Percentiles rank a stretch among this genome's conserved stretches.
Conservation (phyloP, 2,329 filamentous ascomycete genomes). For the Peltaster fructicola region DNA sequence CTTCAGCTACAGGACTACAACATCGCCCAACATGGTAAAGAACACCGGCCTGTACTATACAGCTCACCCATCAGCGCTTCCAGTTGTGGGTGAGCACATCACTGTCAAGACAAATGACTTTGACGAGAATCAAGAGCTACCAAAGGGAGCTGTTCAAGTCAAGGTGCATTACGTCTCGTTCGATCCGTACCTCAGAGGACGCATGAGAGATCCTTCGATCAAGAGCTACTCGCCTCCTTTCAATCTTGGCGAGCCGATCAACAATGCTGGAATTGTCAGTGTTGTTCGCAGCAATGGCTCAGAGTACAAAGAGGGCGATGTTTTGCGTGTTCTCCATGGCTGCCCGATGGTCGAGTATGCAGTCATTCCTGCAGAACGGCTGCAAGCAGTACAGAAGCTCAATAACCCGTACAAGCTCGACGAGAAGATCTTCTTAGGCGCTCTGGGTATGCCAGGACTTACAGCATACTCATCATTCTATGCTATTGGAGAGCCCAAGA, state of each 20-base stretch:
- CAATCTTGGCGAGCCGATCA: conserved; percentile 43
- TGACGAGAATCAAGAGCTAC: conserved; percentile 44
- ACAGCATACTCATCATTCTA: conserved; percentile 61
- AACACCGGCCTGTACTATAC: conserved; percentile 69
- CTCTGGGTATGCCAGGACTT: conserved; percentile 58
- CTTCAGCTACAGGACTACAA: too few species aligned
- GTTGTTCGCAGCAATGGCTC: conserved; percentile 51
- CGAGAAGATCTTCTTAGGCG: conserved; percentile 50
- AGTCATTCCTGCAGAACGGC: conserved; percentile 31
- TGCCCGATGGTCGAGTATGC: conserved; percentile 41
- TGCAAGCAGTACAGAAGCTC: conserved; percentile 34
- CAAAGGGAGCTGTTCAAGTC: conserved; percentile 48
- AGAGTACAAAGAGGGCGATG: conserved; percentile 48
- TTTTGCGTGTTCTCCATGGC: conserved; percentile 26
- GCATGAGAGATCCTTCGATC: conserved; percentile 47
- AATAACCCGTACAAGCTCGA: conserved; percentile 54
- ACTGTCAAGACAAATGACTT: conserved; percentile 47
- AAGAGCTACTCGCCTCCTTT: conserved; percentile 55
- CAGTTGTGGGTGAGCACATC: conserved; percentile 54
- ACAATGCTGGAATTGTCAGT: conserved; percentile 45
- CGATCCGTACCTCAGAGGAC: conserved; percentile 71
- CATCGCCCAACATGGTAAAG: conserved; percentile 32
- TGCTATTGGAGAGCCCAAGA: conserved; percentile 56
- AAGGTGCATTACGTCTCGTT: conserved; percentile 59
- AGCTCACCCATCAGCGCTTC: conserved; percentile 45